Percentiles rank a stretch among this genome's conserved stretches.
Conservation (phyloP, 225 moss, liverwort and hornwort species). For the Sphagnum tenellum region DNA sequence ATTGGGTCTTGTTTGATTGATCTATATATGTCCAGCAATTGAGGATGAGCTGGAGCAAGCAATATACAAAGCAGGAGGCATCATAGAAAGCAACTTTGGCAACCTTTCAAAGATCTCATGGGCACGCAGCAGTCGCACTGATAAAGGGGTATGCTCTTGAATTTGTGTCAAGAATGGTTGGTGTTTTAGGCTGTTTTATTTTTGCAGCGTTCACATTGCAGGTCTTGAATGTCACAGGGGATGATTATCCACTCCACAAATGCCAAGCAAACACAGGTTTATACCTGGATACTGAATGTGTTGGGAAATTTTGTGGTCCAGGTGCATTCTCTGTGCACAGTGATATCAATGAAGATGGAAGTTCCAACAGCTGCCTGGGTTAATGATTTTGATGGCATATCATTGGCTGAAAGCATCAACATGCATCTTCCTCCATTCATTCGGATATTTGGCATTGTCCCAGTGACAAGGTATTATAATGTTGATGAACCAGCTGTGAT, state of each 20-base stretch:
- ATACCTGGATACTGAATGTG: too few species aligned
- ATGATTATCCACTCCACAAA: too few species aligned
- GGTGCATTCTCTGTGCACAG: slow-evolving; percentile 93
- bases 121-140: slow-evolving; percentile 95
- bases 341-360: slow-evolving; percentile 97
- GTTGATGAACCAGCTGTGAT: slow-evolving; percentile 2
- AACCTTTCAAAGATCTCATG: slow-evolving; percentile 68
- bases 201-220: too few species aligned
- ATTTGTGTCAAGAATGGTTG: too few species aligned
- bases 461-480: slow-evolving; percentile 66
- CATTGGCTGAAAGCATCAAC: slow-evolving; percentile 70
- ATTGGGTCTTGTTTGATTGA: not conserved
- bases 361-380: slow-evolving; percentile 74
- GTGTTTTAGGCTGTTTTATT: too few species aligned
- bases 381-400: slow-evolving; percentile 61
- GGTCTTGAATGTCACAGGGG: too few species aligned
- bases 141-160: slow-evolving; percentile 63
- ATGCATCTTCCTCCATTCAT: slow-evolving; percentile 67
- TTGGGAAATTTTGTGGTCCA: slow-evolving; percentile 13
- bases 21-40: slow-evolving; percentile 46
- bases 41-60: slow-evolving; percentile 82
- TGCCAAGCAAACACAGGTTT: too few species aligned
- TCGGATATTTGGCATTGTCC: slow-evolving; percentile 77
- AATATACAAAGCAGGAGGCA: slow-evolving; percentile 76
- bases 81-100: slow-evolving; percentile 80